Percentiles rank a stretch among this genome's conserved stretches.
Conservation (phyloP, 169 alveolate species). For the Toxoplasma gondii region DNA sequence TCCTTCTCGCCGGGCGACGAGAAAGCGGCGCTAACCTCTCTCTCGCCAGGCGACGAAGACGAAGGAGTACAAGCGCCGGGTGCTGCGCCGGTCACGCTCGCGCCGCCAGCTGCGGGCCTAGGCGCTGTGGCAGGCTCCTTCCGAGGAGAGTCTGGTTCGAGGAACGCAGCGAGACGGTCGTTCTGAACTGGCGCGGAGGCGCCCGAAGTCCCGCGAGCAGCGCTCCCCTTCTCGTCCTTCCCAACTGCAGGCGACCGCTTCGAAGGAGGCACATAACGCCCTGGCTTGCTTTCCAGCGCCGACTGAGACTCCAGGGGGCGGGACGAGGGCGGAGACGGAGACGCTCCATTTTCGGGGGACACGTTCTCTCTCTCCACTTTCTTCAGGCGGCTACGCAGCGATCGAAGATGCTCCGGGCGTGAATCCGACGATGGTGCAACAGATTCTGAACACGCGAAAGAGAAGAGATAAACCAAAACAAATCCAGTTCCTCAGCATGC, state of each 20-base stretch:
- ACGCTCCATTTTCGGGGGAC: neutral
- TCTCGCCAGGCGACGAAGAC: neutral
- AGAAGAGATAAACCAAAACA: neutral
- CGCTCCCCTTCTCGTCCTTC: neutral
- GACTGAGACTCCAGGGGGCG: neutral
- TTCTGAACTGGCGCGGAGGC: neutral
- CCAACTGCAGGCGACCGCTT: neutral
- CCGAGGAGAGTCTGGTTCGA: neutral
- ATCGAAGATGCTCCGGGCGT: slow-evolving; percentile 29
- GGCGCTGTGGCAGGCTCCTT: neutral
- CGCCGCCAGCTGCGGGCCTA: neutral
- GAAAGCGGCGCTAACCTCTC: neutral
- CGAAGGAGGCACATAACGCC: slow-evolving; percentile 9
- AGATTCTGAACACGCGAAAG: neutral
- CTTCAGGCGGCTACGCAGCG: slow-evolving; percentile 35
- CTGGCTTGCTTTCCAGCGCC: neutral
- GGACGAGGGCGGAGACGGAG: neutral
- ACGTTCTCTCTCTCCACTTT: slow-evolving; percentile 17
- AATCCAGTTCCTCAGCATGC: too few relatives aligned
- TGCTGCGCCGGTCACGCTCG: neutral
- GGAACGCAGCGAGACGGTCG: neutral
- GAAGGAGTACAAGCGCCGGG: neutral
- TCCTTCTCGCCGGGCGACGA: neutral
- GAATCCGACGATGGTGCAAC: neutral
- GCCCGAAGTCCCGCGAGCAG: neutral